These are phyloP conservation scores for Colletotrichum sp. DNA, from an alignment of 2,329 filamentous ascomycete genomes.

Conservation along the genomic window DNA sequence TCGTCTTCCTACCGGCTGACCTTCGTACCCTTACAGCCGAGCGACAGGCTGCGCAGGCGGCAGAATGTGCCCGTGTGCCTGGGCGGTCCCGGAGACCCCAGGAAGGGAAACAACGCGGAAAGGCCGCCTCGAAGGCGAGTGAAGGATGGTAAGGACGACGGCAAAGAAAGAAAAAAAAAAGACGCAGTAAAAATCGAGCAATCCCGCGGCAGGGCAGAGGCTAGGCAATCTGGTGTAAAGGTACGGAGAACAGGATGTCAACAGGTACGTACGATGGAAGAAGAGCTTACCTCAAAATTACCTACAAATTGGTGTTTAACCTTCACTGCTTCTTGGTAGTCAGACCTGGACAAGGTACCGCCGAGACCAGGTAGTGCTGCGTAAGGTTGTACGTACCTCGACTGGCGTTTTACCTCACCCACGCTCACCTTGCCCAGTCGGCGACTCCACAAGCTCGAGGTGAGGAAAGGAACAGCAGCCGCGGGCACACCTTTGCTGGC, in stretches of 20 bases:
- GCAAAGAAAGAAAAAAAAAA: not conserved
- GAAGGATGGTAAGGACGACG: not conserved
- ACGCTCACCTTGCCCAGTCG: not conserved
- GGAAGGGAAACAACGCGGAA: conserved; percentile 14
- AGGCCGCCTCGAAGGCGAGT: not conserved
- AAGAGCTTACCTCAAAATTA: conserved; percentile 19
- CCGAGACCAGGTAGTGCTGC: conserved; percentile 2
- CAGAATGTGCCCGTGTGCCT: not conserved
- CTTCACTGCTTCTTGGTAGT: conserved; percentile 2
- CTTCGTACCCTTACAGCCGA: not conserved
- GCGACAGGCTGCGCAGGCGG: not conserved
- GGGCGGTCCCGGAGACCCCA: conserved; percentile 6
- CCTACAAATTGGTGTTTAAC: conserved; percentile 14
- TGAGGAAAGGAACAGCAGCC: not conserved
- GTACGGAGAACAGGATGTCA: not conserved
- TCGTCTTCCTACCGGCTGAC: not conserved
- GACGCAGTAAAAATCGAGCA: not conserved
- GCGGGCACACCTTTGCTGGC: not conserved
- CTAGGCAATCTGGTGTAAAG: not conserved
- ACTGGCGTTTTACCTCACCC: not conserved
- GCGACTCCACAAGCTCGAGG: conserved; percentile 13
- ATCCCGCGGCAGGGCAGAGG: not conserved
- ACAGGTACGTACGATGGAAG: conserved; percentile 4
- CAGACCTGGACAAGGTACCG: conserved; percentile 6
- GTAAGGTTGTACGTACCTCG: not conserved